Evolutionary conservation across 352 stramenopile genomes (phyloP).

Genomic region (Pythium coloratum): DNA sequence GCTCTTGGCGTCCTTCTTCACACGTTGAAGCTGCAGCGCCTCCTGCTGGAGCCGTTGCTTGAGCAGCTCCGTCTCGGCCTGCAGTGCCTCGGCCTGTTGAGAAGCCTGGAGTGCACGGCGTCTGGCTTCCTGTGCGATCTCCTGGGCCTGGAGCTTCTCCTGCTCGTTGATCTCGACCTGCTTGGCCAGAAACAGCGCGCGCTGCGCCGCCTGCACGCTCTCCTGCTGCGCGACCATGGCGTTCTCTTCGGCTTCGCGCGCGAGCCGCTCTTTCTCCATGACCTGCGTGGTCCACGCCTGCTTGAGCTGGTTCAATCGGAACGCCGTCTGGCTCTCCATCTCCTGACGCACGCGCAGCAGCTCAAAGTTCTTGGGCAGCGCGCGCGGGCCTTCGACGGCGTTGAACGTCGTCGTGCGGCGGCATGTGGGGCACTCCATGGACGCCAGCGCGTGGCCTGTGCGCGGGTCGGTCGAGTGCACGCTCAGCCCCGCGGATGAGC

Average conservation of each 20-base stretch:
- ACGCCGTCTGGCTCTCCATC: constrained; percentile 70
- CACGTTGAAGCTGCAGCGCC: constrained; percentile 62
- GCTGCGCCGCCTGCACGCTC: constrained; percentile 67
- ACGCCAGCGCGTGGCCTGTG: constrained; percentile 26
- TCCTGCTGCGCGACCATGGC: constrained; percentile 72
- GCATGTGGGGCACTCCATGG: constrained; percentile 76
- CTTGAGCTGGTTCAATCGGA: constrained; percentile 50
- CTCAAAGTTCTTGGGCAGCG: constrained; percentile 86
- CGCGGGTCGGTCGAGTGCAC: constrained; percentile 23
- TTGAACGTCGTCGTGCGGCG: constrained; percentile 55
- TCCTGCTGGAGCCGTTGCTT: constrained; percentile 76
- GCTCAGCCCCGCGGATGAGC: constrained; percentile 26
- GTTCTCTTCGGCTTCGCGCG: constrained; percentile 68
- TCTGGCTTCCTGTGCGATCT: constrained; percentile 66
- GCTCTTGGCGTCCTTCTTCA: constrained; percentile 70
- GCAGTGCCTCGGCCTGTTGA: constrained; percentile 67
- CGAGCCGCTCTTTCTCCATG: constrained; percentile 70
- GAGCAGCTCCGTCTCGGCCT: constrained; percentile 71
- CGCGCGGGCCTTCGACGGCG: constrained; percentile 37
- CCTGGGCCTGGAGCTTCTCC: constrained; percentile 70
- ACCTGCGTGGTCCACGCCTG: constrained; percentile 62
- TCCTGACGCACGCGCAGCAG: constrained; percentile 82
- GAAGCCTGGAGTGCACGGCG: constrained; percentile 58
- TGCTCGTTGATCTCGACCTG: constrained; percentile 86
- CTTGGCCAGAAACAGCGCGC: constrained; percentile 61